Percentiles rank a stretch among this genome's conserved stretches.
Conservation (phyloP, 805 yeast genomes). For the Yarrowia sp. region DNA sequence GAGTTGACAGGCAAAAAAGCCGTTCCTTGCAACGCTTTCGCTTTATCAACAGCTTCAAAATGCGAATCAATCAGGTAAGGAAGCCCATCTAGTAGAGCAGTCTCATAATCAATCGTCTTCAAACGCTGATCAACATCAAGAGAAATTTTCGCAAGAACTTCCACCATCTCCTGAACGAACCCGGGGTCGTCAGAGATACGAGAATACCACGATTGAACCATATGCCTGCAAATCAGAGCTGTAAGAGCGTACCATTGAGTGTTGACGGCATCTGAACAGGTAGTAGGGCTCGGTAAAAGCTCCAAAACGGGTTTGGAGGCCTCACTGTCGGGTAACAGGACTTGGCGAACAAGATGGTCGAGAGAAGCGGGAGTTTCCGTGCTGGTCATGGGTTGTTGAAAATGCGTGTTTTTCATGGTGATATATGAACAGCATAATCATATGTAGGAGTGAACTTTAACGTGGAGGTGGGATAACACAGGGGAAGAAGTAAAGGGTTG, state of each 20-base stretch:
- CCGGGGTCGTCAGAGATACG: slow-evolving; percentile 45
- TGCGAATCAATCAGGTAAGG: slow-evolving; percentile 46
- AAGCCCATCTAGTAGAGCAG: slow-evolving; percentile 46
- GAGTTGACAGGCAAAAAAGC: slow-evolving; percentile 39
- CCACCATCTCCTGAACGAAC: slow-evolving; percentile 45
- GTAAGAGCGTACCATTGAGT: slow-evolving; percentile 47
- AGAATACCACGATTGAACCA: slow-evolving; percentile 49
- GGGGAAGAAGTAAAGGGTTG: no score
- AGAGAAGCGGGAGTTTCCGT: not conserved
- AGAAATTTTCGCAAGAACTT: slow-evolving; percentile 43
- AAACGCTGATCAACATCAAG: slow-evolving; percentile 42
- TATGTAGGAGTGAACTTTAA: not conserved
- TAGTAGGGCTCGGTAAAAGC: not conserved
- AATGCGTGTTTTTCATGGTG: not conserved
- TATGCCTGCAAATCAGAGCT: slow-evolving; percentile 48
- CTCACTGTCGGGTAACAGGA: slow-evolving; percentile 6
- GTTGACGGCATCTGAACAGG: slow-evolving; percentile 42
- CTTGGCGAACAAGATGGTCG: slow-evolving; percentile 20
- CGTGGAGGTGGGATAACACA: not conserved
- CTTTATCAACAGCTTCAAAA: slow-evolving; percentile 35
- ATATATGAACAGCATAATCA: not conserved
- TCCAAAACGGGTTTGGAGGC: not conserved
- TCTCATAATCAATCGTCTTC: slow-evolving; percentile 39
- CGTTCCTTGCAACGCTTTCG: slow-evolving; percentile 37
- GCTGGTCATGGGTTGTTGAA: not conserved